phyloP scores from a whole-genome alignment of 139 green algal species.

The Chlamydomonas schloesseri region DNA sequence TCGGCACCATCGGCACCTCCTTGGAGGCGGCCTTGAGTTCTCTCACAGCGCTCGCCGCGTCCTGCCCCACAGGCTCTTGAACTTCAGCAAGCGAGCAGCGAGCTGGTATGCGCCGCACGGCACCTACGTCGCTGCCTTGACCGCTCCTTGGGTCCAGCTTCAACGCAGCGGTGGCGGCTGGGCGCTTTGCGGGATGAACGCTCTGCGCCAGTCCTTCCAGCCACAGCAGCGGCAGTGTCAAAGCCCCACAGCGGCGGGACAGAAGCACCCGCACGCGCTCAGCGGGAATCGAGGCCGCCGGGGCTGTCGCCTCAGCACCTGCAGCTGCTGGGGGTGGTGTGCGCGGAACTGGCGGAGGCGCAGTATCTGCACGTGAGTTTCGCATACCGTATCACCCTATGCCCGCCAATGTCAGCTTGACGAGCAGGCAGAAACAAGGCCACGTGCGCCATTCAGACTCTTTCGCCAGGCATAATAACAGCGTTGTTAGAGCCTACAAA shows the following conservation, averaged over 20 bases:
- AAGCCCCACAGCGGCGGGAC: too few species aligned
- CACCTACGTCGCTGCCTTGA: slow-evolving; percentile 1
- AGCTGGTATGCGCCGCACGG: background rate
- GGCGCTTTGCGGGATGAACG: too few species aligned
- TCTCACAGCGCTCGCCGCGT: too few species aligned
- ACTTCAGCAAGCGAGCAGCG: background rate
- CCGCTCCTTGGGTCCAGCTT: background rate
- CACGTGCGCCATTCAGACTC: background rate
- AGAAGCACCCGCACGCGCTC: too few species aligned
- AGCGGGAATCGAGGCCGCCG: too few species aligned
- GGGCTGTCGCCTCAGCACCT: background rate
- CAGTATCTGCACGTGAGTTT: slow-evolving; percentile 45
- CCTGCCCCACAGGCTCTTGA: background rate
- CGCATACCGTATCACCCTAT: too few species aligned
- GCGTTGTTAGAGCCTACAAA: background rate
- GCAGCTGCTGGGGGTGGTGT: background rate
- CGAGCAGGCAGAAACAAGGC: background rate
- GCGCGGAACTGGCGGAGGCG: slow-evolving; percentile 19
- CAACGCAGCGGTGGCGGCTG: too few species aligned
- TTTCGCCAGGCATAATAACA: background rate
- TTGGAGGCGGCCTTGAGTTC: too few species aligned
- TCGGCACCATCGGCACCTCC: too few species aligned
- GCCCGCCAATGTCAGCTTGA: background rate
- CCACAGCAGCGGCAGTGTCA: too few species aligned
- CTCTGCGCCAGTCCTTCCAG: too few species aligned